Evolutionary conservation across 106 monocot genomes (phyloP).

Genomic region (Alisma plantagoaquatica): DNA sequence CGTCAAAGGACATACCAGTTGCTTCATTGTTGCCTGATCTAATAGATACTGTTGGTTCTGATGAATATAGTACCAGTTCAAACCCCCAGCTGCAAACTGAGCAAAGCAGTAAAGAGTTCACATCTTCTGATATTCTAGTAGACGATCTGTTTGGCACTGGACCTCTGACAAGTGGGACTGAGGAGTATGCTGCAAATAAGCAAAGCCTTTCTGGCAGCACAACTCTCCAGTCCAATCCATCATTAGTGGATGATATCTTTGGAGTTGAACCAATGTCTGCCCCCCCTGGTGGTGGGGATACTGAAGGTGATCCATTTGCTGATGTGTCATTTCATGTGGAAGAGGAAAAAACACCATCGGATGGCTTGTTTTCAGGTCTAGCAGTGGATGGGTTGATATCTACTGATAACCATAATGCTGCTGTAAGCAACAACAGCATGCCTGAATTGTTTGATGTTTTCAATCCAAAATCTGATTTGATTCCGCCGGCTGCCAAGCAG

Average conservation of each 20-base stretch:
- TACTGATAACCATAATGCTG: background rate
- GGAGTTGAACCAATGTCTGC: too few relatives aligned
- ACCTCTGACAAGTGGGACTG: constrained; percentile 16
- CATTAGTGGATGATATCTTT: too few relatives aligned
- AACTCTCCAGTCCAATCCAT: too few relatives aligned
- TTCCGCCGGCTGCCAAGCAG: constrained; percentile 3
- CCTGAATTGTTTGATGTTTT: constrained; percentile 49
- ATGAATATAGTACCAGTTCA: constrained; percentile 21
- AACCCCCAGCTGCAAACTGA: constrained; percentile 13
- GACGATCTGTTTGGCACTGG: constrained; percentile 49
- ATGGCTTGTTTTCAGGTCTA: constrained; percentile 62
- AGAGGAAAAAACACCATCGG: constrained; percentile 23
- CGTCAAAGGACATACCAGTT: constrained; percentile 17
- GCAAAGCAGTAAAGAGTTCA: constrained; percentile 12
- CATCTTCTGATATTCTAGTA: constrained; percentile 21
- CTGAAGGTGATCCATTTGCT: constrained; percentile 58
- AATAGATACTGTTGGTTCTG: constrained; percentile 49
- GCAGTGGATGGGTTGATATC: constrained; percentile 37
- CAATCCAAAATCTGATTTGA: constrained; percentile 20
- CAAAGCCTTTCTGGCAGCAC: too few relatives aligned
- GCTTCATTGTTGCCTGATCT: constrained; percentile 55
- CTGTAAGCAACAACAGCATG: constrained; percentile 3
- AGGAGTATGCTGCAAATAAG: too few relatives aligned
- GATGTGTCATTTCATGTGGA: constrained; percentile 63
- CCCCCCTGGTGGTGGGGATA: too few relatives aligned